phyloP scores from a whole-genome alignment of 208 protist genomes.

The Endotrypanum monterogeii region DNA sequence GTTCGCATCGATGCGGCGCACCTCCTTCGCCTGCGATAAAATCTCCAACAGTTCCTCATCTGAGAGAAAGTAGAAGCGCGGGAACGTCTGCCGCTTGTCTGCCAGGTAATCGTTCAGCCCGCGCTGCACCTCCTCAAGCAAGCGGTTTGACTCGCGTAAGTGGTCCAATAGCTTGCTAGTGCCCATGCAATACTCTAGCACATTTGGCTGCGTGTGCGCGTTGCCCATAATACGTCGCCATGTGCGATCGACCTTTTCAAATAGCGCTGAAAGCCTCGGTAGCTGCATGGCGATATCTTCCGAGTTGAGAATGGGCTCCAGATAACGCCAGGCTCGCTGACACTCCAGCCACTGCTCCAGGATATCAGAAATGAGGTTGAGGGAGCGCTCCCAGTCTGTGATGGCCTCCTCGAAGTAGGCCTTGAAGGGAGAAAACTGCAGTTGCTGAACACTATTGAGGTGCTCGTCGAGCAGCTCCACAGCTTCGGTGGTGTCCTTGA shows the following conservation, averaged over 20 bases:
- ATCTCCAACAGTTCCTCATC: slow-evolving; percentile 96
- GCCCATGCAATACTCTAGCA: slow-evolving; percentile 93
- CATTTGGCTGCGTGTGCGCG: slow-evolving; percentile 86
- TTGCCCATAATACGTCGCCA: slow-evolving; percentile 94
- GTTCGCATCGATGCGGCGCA: slow-evolving; percentile 94
- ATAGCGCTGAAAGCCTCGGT: slow-evolving; percentile 93
- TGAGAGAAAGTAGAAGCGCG: slow-evolving; percentile 94
- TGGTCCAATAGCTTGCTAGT: slow-evolving; percentile 95
- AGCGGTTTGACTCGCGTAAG: slow-evolving; percentile 93
- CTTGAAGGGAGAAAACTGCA: slow-evolving; percentile 97
- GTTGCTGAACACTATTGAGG: slow-evolving; percentile 95
- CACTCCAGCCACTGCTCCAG: slow-evolving; percentile 97
- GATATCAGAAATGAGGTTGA: slow-evolving; percentile 93
- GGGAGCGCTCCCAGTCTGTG: slow-evolving; percentile 94
- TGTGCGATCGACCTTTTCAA: slow-evolving; percentile 95
- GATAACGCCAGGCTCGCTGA: slow-evolving; percentile 96
- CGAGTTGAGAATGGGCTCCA: slow-evolving; percentile 97
- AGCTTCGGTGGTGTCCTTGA: slow-evolving; percentile 93
- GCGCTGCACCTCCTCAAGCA: slow-evolving; percentile 96
- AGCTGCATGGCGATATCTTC: slow-evolving; percentile 97
- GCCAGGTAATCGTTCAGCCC: slow-evolving; percentile 97
- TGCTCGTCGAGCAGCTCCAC: slow-evolving; percentile 96
- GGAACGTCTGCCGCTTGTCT: slow-evolving; percentile 95
- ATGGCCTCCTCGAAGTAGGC: slow-evolving; percentile 95
- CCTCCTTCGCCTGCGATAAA: slow-evolving; percentile 96